Evolutionary conservation across 1,284 basidiomycete genomes (phyloP), one percentile per base, ranked within the genome.

Genomic region (Xanthoconium separans): DNA sequence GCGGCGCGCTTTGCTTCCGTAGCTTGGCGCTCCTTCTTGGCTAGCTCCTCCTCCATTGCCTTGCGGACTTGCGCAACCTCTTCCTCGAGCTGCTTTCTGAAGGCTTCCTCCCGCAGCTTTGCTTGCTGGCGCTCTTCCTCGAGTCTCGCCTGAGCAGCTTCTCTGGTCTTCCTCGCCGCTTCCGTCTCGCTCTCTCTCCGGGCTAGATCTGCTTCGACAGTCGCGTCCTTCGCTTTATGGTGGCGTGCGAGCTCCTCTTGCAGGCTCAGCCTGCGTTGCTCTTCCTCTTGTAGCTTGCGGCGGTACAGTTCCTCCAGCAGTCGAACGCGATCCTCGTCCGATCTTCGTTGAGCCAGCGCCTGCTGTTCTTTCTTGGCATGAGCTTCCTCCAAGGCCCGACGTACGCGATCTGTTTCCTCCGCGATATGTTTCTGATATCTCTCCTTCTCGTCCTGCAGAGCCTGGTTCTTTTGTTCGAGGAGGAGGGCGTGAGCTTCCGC

Each of bases 111-210:
- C 6, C 58, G 61, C 36, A 53, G n/a, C 43, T 50, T 62, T 6
- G 62, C 68, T 50, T 69, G 51, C n/a, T 50, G 61, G 20, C 62
- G 64, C 34, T 71, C 70, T 24, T 71, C 62, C 48, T 65, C 60
- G 18, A 71, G 58, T 51, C 54, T 64, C 24, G 48, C 66, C 4
- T 53, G 34, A 2, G 61, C 56, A 2, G 56, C 58, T 47, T 72
- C 68, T 13, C 47, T 51, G 6, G 39, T 51, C 33, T 55, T 57
- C 46, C 37, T 64, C 39, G 58, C 42, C 1, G 48, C 47, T 3
- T 66, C 68, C 31, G 47, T 56, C 37, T 72, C 67, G 30, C 39
- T 47, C 29, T 65, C 58, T 39, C 42, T 55, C 24, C 53, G 58
- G n/a, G 7, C 42, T 15, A 61, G 57, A 16, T 67, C 69, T 36